Evolutionary conservation across 139 green algal species (phyloP), one percentile per base, ranked within the genome.

Genomic region (Deuterostichococcus epilithicus): DNA sequence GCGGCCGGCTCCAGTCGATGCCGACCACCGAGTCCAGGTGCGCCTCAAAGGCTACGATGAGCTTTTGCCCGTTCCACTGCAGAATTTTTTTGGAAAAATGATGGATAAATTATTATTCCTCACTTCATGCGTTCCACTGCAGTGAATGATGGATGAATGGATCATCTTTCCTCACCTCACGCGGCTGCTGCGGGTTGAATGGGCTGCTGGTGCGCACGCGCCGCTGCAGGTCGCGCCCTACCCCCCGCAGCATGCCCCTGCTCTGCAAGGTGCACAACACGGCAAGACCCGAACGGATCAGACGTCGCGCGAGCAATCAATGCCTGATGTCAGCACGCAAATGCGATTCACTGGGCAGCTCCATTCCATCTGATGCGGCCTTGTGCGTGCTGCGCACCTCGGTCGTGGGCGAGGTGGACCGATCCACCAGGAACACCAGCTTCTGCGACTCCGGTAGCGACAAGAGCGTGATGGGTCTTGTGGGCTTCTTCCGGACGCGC

Each of bases 1-100:
- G 80, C 25, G 82, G 87, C 69, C 83, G 87, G 20, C 65, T 34
- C 76, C 90, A 94, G 66, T 94, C 79, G 2, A 90, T 47, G 42
- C 85, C 85, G 0, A 44, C 35, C 8, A 89, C 70, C 18, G 58
- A 26, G 13, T 60, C 33, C 66, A 76, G 75, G 1, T 77, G 65
- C 2, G 88, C 72, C 72, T 90, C 85, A 76, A 90, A 89, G 35
- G 83, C 80, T 34, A 87, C 68, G 28, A 84, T 63, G 10, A 63
- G 52, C 13, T 63, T 13, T 20, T n/a, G 52, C 10, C 3, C 13
- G 20, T 63, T 63, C 52, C 52, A 63, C 52, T 63, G n/a, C n/a
- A n/a, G n/a, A n/a, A n/a, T n/a, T n/a, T n/a, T n/a, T n/a, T n/a
- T n/a, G n/a, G n/a, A n/a, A n/a, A n/a, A n/a, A n/a, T n/a, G n/a